Evolutionary conservation across 306 rosid species (phyloP), one percentile per base, ranked within the genome.

Genomic region (Lathyrus oleraceus): DNA sequence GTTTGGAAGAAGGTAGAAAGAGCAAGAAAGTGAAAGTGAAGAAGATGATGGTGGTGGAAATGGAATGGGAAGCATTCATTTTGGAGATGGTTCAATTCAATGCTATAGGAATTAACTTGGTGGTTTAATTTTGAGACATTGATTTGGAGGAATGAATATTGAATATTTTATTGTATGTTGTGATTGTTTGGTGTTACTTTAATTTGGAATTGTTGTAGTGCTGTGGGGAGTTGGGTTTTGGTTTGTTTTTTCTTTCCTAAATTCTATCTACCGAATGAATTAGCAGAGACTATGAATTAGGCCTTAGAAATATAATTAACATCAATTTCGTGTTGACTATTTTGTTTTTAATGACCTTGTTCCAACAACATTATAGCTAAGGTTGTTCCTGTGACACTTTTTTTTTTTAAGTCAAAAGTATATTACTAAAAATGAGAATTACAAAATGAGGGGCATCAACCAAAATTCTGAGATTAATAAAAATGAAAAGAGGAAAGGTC

Each of bases 231-330:
- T 71, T 73, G 61, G 65, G 70, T 19, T 64, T 70, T 13, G 58
- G 72, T 40, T 57, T 44, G 59, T 0, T 56, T 79, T 78, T 84
- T 79, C 87, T 1, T 23, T 76, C 88, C 92, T 67, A 89, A 89
- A 73, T 52, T 20, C 54, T 53, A 78, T 80, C 95, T 61, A 76
- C 82, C 85, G 13, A 61, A 66, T 47, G 53, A 69, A 68, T 4
- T 57, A 25, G 61, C 0, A 23, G 14, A 0, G 3, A 16, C 1
- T 51, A 11, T 17, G 13, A 19, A 17, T 49, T 49, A 51, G 58
- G 35, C 35, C 35, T 30, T 30, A 30, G 35, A 30, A 30, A 30
- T 30, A 30, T 5, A 30, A 30, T 30, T 30, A 30, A 30, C 35
- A 30, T 30, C 35, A 30, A 30, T 30, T 30, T 30, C 25, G 2